Percentiles rank a stretch among this genome's conserved stretches.
phyloP scores from a whole-genome alignment of 345 rosid genomes.

The Gossypium mustelinum region DNA sequence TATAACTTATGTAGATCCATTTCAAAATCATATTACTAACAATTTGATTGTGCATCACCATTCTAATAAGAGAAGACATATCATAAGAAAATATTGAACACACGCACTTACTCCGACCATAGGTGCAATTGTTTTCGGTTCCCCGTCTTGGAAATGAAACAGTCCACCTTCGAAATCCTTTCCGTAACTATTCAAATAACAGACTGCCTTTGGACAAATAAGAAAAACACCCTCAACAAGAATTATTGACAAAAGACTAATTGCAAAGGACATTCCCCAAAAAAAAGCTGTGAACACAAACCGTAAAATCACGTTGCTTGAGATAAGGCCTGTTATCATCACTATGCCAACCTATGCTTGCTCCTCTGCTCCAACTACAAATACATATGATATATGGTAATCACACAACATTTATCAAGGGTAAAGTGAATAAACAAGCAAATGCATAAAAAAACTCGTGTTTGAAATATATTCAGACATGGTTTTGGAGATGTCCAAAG shows the following conservation, averaged over 20 bases:
- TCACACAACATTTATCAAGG: not conserved
- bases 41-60: not conserved
- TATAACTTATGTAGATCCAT: not conserved
- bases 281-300: conserved; percentile 21
- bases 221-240: conserved; percentile 17
- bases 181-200: conserved; percentile 73
- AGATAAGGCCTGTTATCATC: conserved; percentile 87
- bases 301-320: conserved; percentile 76
- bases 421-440: conserved; percentile 7
- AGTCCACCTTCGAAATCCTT: conserved; percentile 77
- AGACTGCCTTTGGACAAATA: conserved; percentile 63
- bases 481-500: not conserved
- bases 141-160: conserved; percentile 80
- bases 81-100: not conserved
- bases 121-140: conserved; percentile 56
- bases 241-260: not conserved
- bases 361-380: conserved; percentile 78
- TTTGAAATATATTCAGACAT: not conserved
- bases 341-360: conserved; percentile 95
- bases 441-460: not conserved
- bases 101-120: conserved; percentile 61
- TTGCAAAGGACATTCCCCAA: not conserved
- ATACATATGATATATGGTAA: conserved; percentile 2
- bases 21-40: not conserved
- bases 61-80: not conserved